Conservation (phyloP, 768 basidiomycete species). For the Trametes gibbosa region DNA sequence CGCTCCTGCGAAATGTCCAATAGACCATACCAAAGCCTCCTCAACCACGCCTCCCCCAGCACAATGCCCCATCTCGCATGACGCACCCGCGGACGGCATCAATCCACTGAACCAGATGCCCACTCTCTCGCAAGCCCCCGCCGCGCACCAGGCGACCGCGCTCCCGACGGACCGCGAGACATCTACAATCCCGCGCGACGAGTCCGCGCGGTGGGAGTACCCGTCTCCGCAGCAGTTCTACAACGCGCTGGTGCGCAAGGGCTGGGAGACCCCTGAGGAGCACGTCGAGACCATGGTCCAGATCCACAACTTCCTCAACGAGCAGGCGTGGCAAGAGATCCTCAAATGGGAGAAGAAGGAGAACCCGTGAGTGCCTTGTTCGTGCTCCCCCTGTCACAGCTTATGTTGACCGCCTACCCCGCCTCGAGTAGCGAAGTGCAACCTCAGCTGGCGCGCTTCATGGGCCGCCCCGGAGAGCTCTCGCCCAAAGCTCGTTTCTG, state of each 20-base stretch:
- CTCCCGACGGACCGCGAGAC: conserved; percentile 74
- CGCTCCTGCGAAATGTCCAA: conserved; percentile 36
- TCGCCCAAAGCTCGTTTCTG: conserved; percentile 92
- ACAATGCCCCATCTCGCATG: conserved; percentile 64
- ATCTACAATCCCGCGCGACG: conserved; percentile 83
- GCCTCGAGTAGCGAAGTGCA: conserved; percentile 53
- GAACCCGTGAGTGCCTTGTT: conserved; percentile 47
- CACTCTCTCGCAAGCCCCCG: conserved; percentile 63
- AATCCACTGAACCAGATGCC: conserved; percentile 90
- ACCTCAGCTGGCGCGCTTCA: conserved; percentile 78
- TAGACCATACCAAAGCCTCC: conserved; percentile 31
- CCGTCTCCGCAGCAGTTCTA: conserved; percentile 98
- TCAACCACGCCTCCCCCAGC: conserved; percentile 30
- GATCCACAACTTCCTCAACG: conserved; percentile 97
- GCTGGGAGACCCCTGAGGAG: conserved; percentile 96
- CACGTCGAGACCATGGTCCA: conserved; percentile 96
- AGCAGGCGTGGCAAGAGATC: conserved; percentile 95
- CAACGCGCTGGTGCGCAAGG: conserved; percentile 93
- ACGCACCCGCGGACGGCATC: conserved; percentile 34
- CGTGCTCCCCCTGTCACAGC: not conserved
- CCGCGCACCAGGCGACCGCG: conserved; percentile 50
- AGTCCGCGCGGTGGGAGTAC: conserved; percentile 78
- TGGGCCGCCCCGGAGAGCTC: conserved; percentile 87
- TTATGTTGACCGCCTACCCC: not conserved
- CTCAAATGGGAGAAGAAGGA: conserved; percentile 83